Evolutionary conservation across 495 filamentous ascomycete species (phyloP), one percentile per base, ranked within the genome.

Genomic region (Hypoxylon cercidicola): DNA sequence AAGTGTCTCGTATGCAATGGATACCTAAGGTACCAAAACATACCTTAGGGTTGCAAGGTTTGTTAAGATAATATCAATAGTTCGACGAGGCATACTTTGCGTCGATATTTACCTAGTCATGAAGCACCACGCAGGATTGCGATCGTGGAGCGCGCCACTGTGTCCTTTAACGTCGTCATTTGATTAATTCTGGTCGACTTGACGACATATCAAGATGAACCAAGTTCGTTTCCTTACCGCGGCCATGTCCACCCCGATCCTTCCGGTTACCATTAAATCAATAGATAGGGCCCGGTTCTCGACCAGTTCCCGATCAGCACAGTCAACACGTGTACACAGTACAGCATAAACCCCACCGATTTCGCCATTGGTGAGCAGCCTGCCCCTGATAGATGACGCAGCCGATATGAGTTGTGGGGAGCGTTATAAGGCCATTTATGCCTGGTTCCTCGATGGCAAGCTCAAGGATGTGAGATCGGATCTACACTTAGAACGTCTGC

Each of bases 391-490:
- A 40, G n/a, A 49, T 10, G 11, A 49, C 0, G 32, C n/a, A 47
- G 19, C 30, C 11, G 15, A 3, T 19, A 28, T 61, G 30, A 30
- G 19, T 20, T n/a, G 25, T 19, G 41, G 53, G 20, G n/a, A 34
- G 1, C 45, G 48, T 28, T 49, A 61, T 5, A 61, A 61, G 25
- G 21, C 39, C 48, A 0, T 19, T 6, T 61, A 53, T 25, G 18
- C 8, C n/a, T 5, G 12, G 12, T 34, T 19, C 37, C 41, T 61
- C 13, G 49, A 61, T 30, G 1, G n/a, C 9, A 39, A 37, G 30
- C 40, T 61, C 23, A 7, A 45, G 20, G 40, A 15, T 1, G 20
- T 46, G n/a, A 30, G 37, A n/a, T 20, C 15, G 28, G 15, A 35
- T 0, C 3, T 37, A n/a, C 48, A 47, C 6, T 30, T 61, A 6